Evolutionary conservation across 2,329 filamentous ascomycete genomes (phyloP).

Genomic region (Chaetomium globosum): DNA sequence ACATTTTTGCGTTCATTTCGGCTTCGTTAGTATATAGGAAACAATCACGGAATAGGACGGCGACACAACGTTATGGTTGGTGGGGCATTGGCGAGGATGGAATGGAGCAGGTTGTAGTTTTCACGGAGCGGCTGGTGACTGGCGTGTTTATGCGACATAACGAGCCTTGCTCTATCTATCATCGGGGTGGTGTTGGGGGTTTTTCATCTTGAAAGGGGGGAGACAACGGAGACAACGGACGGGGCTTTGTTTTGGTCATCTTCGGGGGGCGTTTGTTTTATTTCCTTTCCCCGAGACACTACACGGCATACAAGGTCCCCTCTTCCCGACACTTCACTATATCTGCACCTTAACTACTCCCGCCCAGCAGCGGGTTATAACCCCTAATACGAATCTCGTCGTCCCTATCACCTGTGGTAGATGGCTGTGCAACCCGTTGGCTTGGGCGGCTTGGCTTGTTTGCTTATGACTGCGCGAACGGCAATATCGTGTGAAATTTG

Average conservation of each 20-base stretch:
- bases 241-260: constrained; percentile 19
- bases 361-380: constrained; percentile 5
- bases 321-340: constrained; percentile 13
- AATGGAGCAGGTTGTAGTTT: constrained; percentile 4
- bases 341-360: constrained; percentile 10
- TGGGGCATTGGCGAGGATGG: background rate
- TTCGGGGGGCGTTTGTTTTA: constrained; percentile 21
- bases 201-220: background rate
- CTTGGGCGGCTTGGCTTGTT: background rate
- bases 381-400: constrained; percentile 21
- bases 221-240: background rate
- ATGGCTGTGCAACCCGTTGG: background rate
- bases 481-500: background rate
- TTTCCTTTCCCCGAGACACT: constrained; percentile 3
- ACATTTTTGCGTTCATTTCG: constrained; percentile 1
- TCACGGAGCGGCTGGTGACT: constrained; percentile 1
- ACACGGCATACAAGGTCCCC: constrained; percentile 18
- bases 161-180: constrained; percentile 5
- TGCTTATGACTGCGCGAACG: background rate
- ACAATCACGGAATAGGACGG: constrained; percentile 7
- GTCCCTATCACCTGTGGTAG: background rate
- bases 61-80: background rate
- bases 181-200: constrained; percentile 20
- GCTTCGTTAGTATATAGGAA: constrained; percentile 18
- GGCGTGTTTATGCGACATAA: background rate